Conservation (phyloP, 2,329 filamentous ascomycete genomes). For the Alternaria arborescens region DNA sequence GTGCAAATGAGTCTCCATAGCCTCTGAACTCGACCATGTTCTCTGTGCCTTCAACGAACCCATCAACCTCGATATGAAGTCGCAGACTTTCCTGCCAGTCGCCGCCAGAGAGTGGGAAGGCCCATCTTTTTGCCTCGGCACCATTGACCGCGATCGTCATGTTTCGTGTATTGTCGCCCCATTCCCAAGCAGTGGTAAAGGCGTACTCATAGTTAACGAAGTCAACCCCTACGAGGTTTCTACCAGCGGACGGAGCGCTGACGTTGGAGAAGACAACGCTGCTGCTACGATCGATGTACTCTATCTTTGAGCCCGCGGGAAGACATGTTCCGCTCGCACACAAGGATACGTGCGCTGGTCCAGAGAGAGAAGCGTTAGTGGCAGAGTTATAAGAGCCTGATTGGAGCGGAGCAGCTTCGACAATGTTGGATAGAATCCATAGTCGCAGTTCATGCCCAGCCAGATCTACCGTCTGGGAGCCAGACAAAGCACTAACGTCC, state of each 20-base stretch:
- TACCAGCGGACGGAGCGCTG: slow-evolving; percentile 30
- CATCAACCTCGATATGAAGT: slow-evolving; percentile 37
- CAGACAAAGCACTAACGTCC: slow-evolving; percentile 28
- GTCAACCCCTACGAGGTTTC: slow-evolving; percentile 49
- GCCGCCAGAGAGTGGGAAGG: slow-evolving; percentile 53
- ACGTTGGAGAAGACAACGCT: slow-evolving; percentile 43
- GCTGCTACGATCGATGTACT: slow-evolving; percentile 37
- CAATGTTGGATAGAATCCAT: slow-evolving; percentile 49
- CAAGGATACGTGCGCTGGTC: slow-evolving; percentile 33
- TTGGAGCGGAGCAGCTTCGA: slow-evolving; percentile 14
- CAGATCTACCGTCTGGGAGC: slow-evolving; percentile 25
- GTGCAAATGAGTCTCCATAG: slow-evolving; percentile 27
- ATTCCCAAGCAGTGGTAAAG: slow-evolving; percentile 47
- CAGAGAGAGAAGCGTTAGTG: slow-evolving; percentile 40
- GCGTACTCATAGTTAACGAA: slow-evolving; percentile 53
- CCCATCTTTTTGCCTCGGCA: slow-evolving; percentile 43
- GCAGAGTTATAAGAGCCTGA: slow-evolving; percentile 43
- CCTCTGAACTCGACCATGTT: slow-evolving; percentile 36
- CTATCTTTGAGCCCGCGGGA: slow-evolving; percentile 45
- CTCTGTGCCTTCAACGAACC: slow-evolving; percentile 32
- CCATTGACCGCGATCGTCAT: slow-evolving; percentile 53
- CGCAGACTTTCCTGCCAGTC: slow-evolving; percentile 49
- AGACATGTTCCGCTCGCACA: slow-evolving; percentile 42
- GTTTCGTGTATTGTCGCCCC: slow-evolving; percentile 48
- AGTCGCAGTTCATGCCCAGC: slow-evolving; percentile 41